Conservation (phyloP, 768 basidiomycete species). For the Cyclocybe cylindracea region DNA sequence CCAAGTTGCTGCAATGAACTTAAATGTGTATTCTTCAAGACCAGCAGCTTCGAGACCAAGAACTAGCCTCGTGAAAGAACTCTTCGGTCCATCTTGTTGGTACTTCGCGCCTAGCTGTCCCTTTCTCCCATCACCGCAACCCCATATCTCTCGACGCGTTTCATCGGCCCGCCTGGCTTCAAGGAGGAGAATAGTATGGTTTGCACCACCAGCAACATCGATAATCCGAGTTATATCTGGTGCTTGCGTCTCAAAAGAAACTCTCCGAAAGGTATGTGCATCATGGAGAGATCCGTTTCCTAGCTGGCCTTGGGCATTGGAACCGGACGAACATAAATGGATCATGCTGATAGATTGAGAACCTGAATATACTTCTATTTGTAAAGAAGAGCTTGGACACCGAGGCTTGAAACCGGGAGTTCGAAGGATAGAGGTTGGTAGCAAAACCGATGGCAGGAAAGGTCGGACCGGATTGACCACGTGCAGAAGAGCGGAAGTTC, state of each 20-base stretch:
- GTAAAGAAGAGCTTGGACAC: too few relatives aligned
- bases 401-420: too few relatives aligned
- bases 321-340: slow-evolving; percentile 34
- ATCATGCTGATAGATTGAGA: too few relatives aligned
- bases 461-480: too few relatives aligned
- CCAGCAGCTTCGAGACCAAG: slow-evolving; percentile 37
- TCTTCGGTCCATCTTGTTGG: slow-evolving; percentile 13
- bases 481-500: too few relatives aligned
- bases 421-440: too few relatives aligned
- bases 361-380: too few relatives aligned
- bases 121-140: slow-evolving; percentile 66
- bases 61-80: slow-evolving; percentile 50
- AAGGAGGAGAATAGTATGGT: slow-evolving; percentile 77
- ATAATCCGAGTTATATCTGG: slow-evolving; percentile 33
- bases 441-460: too few relatives aligned
- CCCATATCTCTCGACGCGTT: slow-evolving; percentile 55
- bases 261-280: slow-evolving; percentile 40
- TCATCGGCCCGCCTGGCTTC: slow-evolving; percentile 20
- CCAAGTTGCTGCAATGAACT: slow-evolving; percentile 70
- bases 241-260: slow-evolving; percentile 40
- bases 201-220: slow-evolving; percentile 69
- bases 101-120: slow-evolving; percentile 71
- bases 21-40: slow-evolving; percentile 43
- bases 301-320: slow-evolving; percentile 57
- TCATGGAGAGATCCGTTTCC: slow-evolving; percentile 48